These are phyloP conservation scores for Neonothopanus nambi DNA, from an alignment of 1,284 basidiomycete species.

Conservation along the genomic window DNA sequence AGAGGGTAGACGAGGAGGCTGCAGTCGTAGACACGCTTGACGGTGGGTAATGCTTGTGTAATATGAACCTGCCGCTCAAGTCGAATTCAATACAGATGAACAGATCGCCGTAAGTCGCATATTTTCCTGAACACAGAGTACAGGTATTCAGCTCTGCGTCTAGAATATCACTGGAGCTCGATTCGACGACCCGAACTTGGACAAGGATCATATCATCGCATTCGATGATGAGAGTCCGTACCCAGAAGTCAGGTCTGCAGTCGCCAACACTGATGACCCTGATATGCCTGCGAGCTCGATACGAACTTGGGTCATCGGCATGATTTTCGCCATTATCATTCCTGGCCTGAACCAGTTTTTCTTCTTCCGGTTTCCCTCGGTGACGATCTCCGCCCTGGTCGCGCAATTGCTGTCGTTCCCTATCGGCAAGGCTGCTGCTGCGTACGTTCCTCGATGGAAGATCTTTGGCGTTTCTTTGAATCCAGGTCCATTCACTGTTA, in stretches of 20 bases:
- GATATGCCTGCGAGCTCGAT: conserved; percentile 17
- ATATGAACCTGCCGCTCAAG: too few species aligned
- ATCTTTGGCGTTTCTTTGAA: conserved; percentile 59
- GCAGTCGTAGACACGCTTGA: too few species aligned
- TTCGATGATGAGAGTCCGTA: conserved; percentile 34
- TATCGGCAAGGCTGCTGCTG: conserved; percentile 48
- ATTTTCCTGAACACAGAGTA: too few species aligned
- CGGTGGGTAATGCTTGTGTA: too few species aligned
- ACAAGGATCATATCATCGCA: conserved; percentile 6
- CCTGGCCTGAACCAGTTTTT: conserved; percentile 50
- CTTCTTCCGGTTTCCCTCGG: conserved; percentile 41
- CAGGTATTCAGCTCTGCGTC: too few species aligned
- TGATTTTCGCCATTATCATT: conserved; percentile 34
- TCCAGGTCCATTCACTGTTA: conserved; percentile 73
- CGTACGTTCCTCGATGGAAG: conserved; percentile 47
- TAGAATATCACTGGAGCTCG: too few species aligned
- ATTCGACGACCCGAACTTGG: conserved; percentile 19
- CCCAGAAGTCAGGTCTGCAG: conserved; percentile 21
- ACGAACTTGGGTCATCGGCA: conserved; percentile 15
- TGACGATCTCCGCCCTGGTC: conserved; percentile 33
- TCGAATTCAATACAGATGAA: too few species aligned
- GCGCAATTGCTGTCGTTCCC: conserved; percentile 61
- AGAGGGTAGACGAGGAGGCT: too few species aligned
- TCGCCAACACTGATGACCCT: conserved; percentile 22
- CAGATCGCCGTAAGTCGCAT: too few species aligned